phyloP scores from a whole-genome alignment of 1,139 yeast genomes.

The Spencermartinsiella ligniputridi region DNA sequence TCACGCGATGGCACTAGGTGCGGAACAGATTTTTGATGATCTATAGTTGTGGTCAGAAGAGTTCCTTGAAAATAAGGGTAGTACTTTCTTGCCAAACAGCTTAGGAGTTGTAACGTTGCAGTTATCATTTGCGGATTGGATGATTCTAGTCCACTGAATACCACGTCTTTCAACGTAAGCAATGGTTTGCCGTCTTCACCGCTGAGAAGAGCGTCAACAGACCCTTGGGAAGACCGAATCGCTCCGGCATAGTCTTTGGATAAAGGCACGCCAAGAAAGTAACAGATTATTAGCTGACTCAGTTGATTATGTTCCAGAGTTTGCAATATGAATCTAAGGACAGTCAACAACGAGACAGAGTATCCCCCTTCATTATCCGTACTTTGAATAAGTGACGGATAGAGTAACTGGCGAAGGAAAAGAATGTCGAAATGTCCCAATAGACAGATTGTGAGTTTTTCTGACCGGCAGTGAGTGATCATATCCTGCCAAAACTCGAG shows the following conservation, averaged over 20 bases:
- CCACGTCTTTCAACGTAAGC: constrained; percentile 22
- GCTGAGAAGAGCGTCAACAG: constrained; percentile 10
- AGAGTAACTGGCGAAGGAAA: constrained; percentile 29
- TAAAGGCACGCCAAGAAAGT: constrained; percentile 19
- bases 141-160: constrained; percentile 21
- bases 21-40: neutral
- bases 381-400: constrained; percentile 27
- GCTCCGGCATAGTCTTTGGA: constrained; percentile 3
- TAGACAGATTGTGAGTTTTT: constrained; percentile 18
- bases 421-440: constrained; percentile 27
- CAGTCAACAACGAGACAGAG: constrained; percentile 16
- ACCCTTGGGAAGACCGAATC: neutral
- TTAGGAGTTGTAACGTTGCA: constrained; percentile 24
- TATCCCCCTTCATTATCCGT: constrained; percentile 21
- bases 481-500: constrained; percentile 33
- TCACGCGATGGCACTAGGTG: constrained; percentile 7
- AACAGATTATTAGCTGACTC: constrained; percentile 24
- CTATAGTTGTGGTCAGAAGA: constrained; percentile 11
- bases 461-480: constrained; percentile 20
- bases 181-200: constrained; percentile 14
- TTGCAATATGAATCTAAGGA: constrained; percentile 22
- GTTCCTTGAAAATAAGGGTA: constrained; percentile 24
- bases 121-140: constrained; percentile 13
- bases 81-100: constrained; percentile 24
- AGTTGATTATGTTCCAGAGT: constrained; percentile 26